Evolutionary conservation across 345 rosid genomes (phyloP).

Genomic region (Angophora floribunda): DNA sequence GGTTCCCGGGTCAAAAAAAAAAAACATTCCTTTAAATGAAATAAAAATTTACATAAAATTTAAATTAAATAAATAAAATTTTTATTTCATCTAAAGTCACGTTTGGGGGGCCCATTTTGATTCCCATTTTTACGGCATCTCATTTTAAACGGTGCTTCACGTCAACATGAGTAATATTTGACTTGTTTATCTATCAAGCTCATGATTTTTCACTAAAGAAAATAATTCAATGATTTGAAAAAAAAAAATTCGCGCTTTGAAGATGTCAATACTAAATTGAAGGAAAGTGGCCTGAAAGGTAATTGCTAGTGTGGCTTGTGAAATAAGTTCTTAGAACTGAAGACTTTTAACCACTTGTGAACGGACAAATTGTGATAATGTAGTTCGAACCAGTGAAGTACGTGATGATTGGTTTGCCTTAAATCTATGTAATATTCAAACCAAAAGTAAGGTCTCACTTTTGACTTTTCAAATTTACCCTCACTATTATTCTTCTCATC

Average conservation of each 20-base stretch:
- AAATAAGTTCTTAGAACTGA: neutral
- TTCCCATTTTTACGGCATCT: no score
- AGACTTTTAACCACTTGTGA: rapidly evolving
- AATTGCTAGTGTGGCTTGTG: neutral
- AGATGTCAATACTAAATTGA: neutral
- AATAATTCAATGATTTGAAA: neutral
- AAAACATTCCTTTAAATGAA: no score
- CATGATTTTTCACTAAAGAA: neutral
- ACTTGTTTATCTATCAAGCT: neutral
- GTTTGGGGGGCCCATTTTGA: no score
- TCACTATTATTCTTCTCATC: no score
- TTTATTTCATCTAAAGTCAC: no score
- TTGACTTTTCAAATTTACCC: no score
- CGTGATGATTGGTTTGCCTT: no score
- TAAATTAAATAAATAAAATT: no score
- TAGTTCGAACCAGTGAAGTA: rapidly evolving
- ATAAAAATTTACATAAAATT: no score
- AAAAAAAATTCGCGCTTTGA: rapidly evolving
- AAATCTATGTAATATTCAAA: no score
- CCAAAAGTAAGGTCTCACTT: no score
- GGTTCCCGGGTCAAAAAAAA: no score
- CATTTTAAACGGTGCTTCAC: neutral
- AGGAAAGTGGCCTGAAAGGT: neutral
- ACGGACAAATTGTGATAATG: neutral
- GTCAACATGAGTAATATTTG: neutral